A percentile compares a stretch with the other conserved stretches of the same genome.
Conservation (phyloP, 129 eudicot species). For the Mikania micrantha region DNA sequence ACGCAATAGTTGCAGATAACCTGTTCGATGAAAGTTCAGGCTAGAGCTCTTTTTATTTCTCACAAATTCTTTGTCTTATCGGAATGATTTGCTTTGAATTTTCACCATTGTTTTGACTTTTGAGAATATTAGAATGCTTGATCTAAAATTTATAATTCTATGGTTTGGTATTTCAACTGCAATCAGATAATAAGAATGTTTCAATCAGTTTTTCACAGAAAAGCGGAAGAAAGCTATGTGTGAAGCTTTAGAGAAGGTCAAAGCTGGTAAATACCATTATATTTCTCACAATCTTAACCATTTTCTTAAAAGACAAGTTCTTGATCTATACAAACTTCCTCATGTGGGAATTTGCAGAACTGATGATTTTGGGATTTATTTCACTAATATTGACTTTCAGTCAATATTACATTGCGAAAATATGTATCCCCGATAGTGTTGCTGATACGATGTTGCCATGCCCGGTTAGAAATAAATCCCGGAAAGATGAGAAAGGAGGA, state of each 20-base stretch:
- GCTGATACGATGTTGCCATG: constrained; percentile 88
- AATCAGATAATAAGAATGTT: neutral
- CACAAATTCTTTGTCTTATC: neutral
- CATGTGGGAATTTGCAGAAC: constrained; percentile 40
- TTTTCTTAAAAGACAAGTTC: neutral
- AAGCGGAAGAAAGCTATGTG: constrained; percentile 66
- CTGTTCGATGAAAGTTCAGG: constrained; percentile 1
- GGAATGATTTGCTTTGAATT: constrained; percentile 3
- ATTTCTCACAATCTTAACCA: neutral
- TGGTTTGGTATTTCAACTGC: neutral
- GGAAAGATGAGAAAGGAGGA: constrained; percentile 1
- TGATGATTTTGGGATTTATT: constrained; percentile 91
- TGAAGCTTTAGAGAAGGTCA: constrained; percentile 87
- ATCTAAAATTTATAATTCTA: neutral
- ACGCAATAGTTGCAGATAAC: neutral
- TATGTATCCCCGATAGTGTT: constrained; percentile 52
- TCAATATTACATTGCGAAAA: constrained; percentile 59
- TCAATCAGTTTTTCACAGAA: constrained; percentile 49
- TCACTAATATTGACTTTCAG: constrained; percentile 68
- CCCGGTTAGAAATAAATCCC: constrained; percentile 10
- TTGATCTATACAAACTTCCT: neutral
- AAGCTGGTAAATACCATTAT: constrained; percentile 43
- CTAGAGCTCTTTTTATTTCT: neutral
- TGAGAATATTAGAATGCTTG: too few species aligned
- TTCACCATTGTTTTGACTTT: too few species aligned